Conservation (phyloP, 176 grass and related monocot genomes). For the Carex myosuroides region DNA sequence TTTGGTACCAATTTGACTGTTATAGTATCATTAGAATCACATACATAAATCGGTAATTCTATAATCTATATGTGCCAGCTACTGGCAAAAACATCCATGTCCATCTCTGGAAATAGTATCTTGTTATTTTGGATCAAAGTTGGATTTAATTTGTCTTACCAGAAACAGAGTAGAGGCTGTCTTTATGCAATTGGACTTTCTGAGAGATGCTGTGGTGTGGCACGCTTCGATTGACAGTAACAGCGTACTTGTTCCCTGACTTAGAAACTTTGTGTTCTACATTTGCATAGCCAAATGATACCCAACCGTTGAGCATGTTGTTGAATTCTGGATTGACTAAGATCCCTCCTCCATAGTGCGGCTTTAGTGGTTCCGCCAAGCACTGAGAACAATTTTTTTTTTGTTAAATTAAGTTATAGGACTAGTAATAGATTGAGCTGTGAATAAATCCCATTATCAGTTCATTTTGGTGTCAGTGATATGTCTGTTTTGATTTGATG, state of each 20-base stretch:
- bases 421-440: too few relatives aligned
- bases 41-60: not conserved
- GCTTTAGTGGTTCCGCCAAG: slow-evolving; percentile 50
- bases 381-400: slow-evolving; percentile 39
- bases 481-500: too few relatives aligned
- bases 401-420: not conserved
- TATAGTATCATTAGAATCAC: not conserved
- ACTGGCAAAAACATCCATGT: not conserved
- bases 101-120: not conserved
- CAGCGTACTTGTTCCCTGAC: slow-evolving; percentile 48
- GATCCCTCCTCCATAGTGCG: slow-evolving; percentile 76
- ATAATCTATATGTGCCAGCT: not conserved
- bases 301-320: slow-evolving; percentile 47
- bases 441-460: not conserved
- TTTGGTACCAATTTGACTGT: not conserved
- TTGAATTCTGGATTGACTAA: slow-evolving; percentile 64
- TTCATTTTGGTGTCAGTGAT: not conserved
- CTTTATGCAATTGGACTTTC: slow-evolving; percentile 62
- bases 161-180: slow-evolving; percentile 66
- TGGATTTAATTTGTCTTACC: slow-evolving; percentile 28
- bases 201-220: slow-evolving; percentile 69
- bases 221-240: slow-evolving; percentile 29
- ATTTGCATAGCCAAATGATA: slow-evolving; percentile 40
- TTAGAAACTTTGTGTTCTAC: slow-evolving; percentile 29
- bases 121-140: not conserved